phyloP scores from a whole-genome alignment of 192 early-diverging fungal species.

The Linnemannia zychae region DNA sequence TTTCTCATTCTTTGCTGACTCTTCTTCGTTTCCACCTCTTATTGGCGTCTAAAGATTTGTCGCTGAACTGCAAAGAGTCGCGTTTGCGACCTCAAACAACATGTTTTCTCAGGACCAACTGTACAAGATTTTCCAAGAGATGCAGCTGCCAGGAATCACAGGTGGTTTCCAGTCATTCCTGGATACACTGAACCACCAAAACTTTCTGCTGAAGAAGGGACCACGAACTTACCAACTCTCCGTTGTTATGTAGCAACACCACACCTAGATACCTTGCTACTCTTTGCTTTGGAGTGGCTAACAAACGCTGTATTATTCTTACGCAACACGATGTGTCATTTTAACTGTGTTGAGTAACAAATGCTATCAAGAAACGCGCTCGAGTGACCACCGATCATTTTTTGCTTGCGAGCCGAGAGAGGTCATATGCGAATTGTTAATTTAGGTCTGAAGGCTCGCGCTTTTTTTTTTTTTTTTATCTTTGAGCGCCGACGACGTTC shows the following conservation, averaged over 20 bases:
- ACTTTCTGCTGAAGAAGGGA: slow-evolving; percentile 80
- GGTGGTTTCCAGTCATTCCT: slow-evolving; percentile 75
- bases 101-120: slow-evolving; percentile 79
- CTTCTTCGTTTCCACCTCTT: slow-evolving; percentile 2
- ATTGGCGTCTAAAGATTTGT: slow-evolving; percentile 69
- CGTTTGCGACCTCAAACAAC: slow-evolving; percentile 70
- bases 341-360: no score
- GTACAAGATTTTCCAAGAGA: slow-evolving; percentile 57
- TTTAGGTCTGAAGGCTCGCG: no score
- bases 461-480: no score
- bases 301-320: no score
- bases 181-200: slow-evolving; percentile 81
- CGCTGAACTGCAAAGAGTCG: slow-evolving; percentile 69
- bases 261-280: no score
- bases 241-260: slow-evolving; percentile 24
- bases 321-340: neutral
- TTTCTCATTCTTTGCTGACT: neutral
- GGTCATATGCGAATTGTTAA: no score
- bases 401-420: neutral
- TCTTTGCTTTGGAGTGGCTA: no score
- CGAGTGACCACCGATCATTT: slow-evolving; percentile 1
- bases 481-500: no score
- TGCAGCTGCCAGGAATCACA: slow-evolving; percentile 62
- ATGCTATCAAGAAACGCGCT: no score
- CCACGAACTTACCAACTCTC: slow-evolving; percentile 73